Percentiles rank a stretch among this genome's conserved stretches.
phyloP scores from a whole-genome alignment of 1,284 basidiomycete species.

The Pseudozyma tsukubaensis region DNA sequence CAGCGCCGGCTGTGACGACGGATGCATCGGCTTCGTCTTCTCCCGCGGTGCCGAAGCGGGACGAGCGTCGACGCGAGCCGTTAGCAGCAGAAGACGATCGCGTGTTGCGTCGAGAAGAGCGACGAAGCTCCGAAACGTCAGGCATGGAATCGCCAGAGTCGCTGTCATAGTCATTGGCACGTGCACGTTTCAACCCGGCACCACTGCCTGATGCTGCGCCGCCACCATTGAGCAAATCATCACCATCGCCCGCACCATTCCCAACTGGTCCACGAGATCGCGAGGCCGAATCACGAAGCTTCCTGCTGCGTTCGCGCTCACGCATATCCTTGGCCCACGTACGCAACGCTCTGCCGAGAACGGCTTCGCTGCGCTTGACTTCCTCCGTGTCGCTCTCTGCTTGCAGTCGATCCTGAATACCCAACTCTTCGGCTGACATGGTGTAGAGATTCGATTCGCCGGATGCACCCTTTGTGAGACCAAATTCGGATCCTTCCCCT shows the following conservation, averaged over 20 bases:
- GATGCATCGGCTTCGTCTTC: slow-evolving; percentile 4
- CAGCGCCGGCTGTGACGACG: neutral
- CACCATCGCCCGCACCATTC: slow-evolving; percentile 1
- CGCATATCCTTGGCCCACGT: slow-evolving; percentile 46
- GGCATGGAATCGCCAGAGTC: slow-evolving; percentile 37
- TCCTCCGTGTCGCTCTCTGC: slow-evolving; percentile 37
- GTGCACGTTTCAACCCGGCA: slow-evolving; percentile 17
- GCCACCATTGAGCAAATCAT: slow-evolving; percentile 6
- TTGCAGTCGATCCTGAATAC: slow-evolving; percentile 34
- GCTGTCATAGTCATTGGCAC: slow-evolving; percentile 40
- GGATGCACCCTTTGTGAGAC: slow-evolving; percentile 6
- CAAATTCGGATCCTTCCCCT: slow-evolving; percentile 27
- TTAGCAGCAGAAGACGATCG: slow-evolving; percentile 16
- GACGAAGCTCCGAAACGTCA: slow-evolving; percentile 16
- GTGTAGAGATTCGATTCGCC: slow-evolving; percentile 33
- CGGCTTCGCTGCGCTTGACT: slow-evolving; percentile 26
- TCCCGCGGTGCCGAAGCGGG: slow-evolving; percentile 13
- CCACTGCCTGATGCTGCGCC: neutral
- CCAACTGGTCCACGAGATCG: neutral
- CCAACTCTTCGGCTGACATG: slow-evolving; percentile 52
- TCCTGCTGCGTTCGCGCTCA: slow-evolving; percentile 34
- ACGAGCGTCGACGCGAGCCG: slow-evolving; percentile 29
- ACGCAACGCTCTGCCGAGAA: slow-evolving; percentile 33
- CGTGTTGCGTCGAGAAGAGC: slow-evolving; percentile 13
- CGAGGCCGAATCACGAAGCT: slow-evolving; percentile 22